Evolutionary conservation across 306 rosid species (phyloP).

Genomic region (Aeschynomene evenia): DNA sequence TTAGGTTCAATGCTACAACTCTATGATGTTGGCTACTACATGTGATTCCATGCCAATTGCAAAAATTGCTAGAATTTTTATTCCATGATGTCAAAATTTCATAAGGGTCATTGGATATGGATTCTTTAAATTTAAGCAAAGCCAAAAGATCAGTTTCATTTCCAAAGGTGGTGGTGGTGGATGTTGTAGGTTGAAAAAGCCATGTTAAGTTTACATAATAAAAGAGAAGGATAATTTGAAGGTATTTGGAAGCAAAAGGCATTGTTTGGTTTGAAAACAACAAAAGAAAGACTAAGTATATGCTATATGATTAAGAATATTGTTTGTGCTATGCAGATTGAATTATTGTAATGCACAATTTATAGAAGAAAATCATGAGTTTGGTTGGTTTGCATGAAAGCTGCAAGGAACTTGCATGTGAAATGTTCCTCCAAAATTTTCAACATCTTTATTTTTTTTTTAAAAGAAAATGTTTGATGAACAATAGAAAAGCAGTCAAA

Average conservation of each 20-base stretch:
- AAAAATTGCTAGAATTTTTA: background rate
- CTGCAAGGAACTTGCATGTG: background rate
- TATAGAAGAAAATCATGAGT: background rate
- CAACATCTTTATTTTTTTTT: too few relatives aligned
- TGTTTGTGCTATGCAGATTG: background rate
- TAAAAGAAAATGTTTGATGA: too few relatives aligned
- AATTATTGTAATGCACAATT: background rate
- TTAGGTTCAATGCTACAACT: background rate
- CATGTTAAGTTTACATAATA: background rate
- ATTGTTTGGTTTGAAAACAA: background rate
- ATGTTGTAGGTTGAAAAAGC: background rate
- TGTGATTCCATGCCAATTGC: background rate
- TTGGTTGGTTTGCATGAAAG: background rate
- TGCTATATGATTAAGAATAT: too few relatives aligned
- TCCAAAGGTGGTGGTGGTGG: background rate
- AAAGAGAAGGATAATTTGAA: background rate
- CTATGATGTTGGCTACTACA: conserved; percentile 19
- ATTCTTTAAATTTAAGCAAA: background rate
- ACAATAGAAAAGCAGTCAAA: too few relatives aligned
- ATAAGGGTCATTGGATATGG: background rate
- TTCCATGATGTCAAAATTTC: conserved; percentile 28
- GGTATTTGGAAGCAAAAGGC: background rate
- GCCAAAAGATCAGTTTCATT: conserved; percentile 21
- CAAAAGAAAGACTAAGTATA: background rate
- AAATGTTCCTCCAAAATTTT: background rate